Conservation (phyloP, 1,284 basidiomycete species). For the Malassezia globosa region DNA sequence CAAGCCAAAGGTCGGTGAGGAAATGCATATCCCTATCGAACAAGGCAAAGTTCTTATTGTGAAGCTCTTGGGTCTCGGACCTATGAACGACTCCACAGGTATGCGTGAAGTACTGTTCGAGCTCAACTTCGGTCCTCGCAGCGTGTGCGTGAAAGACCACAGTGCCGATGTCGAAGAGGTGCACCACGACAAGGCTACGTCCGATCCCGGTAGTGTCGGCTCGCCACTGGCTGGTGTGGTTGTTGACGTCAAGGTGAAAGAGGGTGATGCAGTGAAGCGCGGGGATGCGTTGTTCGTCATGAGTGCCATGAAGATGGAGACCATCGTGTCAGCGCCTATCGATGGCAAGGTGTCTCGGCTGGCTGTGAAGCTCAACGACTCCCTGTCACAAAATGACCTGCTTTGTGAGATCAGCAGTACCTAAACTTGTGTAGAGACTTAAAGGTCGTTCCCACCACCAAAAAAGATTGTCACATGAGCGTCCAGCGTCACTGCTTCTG, state of each 20-base stretch:
- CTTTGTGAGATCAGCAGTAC: constrained; percentile 59
- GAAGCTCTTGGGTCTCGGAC: constrained; percentile 86
- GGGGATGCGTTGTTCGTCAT: constrained; percentile 72
- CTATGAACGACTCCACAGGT: constrained; percentile 77
- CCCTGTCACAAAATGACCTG: constrained; percentile 75
- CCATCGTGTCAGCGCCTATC: constrained; percentile 83
- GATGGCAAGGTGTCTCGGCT: constrained; percentile 89
- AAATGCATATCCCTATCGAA: constrained; percentile 93
- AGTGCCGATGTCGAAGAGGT: constrained; percentile 85
- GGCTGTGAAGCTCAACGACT: constrained; percentile 62
- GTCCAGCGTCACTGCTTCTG: too few species aligned
- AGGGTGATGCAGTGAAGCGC: constrained; percentile 91
- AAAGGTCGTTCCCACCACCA: too few species aligned
- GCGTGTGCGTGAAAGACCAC: constrained; percentile 70
- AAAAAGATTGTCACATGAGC: too few species aligned
- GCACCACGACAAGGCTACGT: constrained; percentile 81
- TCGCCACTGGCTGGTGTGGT: constrained; percentile 77
- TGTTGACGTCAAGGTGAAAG: constrained; percentile 91
- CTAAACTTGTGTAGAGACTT: too few species aligned
- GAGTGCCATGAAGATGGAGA: constrained; percentile 60
- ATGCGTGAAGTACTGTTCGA: constrained; percentile 97
- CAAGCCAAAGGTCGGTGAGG: constrained; percentile 80
- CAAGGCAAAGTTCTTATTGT: constrained; percentile 90
- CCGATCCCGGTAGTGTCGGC: constrained; percentile 86
- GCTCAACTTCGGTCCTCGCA: constrained; percentile 47